Conservation (phyloP, 768 basidiomycete species). For the Lactarius hengduanensis region DNA sequence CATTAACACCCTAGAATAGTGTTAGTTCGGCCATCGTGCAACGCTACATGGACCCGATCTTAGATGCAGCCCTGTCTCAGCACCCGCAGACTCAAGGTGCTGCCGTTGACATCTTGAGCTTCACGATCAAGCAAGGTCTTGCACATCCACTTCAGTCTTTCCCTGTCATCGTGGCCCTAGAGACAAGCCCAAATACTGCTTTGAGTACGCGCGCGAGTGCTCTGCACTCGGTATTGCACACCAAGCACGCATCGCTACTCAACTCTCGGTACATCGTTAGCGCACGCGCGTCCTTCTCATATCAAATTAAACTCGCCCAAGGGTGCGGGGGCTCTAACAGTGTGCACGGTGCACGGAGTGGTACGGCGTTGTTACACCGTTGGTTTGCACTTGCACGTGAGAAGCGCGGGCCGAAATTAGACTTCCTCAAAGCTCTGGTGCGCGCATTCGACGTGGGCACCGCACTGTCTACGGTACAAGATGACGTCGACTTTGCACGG, state of each 20-base stretch:
- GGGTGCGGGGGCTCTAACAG: slow-evolving; percentile 31
- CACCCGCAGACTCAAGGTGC: slow-evolving; percentile 70
- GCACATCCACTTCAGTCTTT: slow-evolving; percentile 96
- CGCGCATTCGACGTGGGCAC: slow-evolving; percentile 79
- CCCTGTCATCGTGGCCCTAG: slow-evolving; percentile 89
- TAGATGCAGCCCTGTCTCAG: slow-evolving; percentile 75
- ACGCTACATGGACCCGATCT: slow-evolving; percentile 80
- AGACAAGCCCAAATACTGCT: slow-evolving; percentile 65
- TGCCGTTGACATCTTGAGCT: slow-evolving; percentile 88
- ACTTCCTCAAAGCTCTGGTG: slow-evolving; percentile 81
- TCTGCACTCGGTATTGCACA: slow-evolving; percentile 78
- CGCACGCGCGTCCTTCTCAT: slow-evolving; percentile 78
- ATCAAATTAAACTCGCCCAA: slow-evolving; percentile 60
- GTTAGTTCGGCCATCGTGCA: slow-evolving; percentile 95
- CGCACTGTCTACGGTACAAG: slow-evolving; percentile 57
- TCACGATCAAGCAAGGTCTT: slow-evolving; percentile 92
- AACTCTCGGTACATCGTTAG: slow-evolving; percentile 83
- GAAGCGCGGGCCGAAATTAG: slow-evolving; percentile 80
- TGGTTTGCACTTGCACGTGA: slow-evolving; percentile 94
- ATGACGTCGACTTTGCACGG: slow-evolving; percentile 81
- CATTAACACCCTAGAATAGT: slow-evolving; percentile 41
- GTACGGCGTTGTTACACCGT: slow-evolving; percentile 72
- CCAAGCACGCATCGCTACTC: slow-evolving; percentile 85
- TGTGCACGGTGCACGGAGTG: slow-evolving; percentile 50
- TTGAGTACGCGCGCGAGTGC: slow-evolving; percentile 75